Conservation (phyloP, 805 yeast species). For the Saccharomycopsis javanensis region DNA sequence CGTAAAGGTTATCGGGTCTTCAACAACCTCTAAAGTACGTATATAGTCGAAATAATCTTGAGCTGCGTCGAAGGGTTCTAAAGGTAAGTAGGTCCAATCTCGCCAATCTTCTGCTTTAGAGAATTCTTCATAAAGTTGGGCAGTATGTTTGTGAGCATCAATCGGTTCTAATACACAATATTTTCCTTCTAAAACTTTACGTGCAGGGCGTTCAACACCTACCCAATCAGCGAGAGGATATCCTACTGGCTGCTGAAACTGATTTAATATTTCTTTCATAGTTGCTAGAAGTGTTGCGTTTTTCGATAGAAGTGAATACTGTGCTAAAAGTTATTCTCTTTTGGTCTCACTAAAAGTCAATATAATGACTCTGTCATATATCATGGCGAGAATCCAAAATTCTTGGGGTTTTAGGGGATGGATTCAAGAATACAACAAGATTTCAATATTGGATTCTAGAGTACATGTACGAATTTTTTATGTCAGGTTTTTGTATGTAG, state of each 20-base stretch:
- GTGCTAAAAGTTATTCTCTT: not conserved
- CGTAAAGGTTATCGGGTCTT: constrained; percentile 18
- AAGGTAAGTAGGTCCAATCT: constrained; percentile 5
- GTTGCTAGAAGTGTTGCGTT: constrained; percentile 15
- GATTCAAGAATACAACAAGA: not conserved
- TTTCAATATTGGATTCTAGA: not conserved
- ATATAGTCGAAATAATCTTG: constrained; percentile 5
- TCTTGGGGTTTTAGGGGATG: not conserved
- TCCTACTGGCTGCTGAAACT: constrained; percentile 6
- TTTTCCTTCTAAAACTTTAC: constrained; percentile 2
- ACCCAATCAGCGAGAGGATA: constrained; percentile 1
- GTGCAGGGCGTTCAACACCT: constrained; percentile 3
- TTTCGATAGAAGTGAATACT: constrained; percentile 20
- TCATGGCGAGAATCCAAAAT: not conserved
- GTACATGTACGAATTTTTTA: not conserved
- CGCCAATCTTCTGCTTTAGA: constrained; percentile 2
- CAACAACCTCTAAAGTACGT: not conserved
- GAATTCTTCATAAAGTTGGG: constrained; percentile 2
- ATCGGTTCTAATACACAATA: constrained; percentile 3
- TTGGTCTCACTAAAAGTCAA: not conserved
- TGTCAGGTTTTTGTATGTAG: not conserved
- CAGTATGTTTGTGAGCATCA: constrained; percentile 2
- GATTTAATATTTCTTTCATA: constrained; percentile 3
- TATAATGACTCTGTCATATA: too few relatives aligned
- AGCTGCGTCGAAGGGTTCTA: not conserved